phyloP scores from a whole-genome alignment of 352 stramenopile genomes.

The Nothophytophthora sp. region DNA sequence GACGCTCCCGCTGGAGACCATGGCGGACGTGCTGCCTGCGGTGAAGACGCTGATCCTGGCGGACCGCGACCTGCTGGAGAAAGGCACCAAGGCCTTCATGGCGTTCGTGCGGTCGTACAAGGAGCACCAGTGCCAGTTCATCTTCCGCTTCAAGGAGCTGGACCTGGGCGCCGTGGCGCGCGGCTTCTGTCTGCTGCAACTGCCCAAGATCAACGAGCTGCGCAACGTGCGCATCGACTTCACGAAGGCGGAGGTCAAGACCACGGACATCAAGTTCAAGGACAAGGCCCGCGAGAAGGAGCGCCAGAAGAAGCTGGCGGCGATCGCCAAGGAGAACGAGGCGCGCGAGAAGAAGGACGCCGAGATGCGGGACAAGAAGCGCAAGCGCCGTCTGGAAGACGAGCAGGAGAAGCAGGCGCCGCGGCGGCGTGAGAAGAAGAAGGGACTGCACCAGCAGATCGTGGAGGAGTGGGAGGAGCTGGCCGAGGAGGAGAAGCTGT shows the following conservation, averaged over 20 bases:
- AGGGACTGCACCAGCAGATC: conserved; percentile 95
- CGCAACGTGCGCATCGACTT: conserved; percentile 87
- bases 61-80: conserved; percentile 98
- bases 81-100: conserved; percentile 99
- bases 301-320: conserved; percentile 94
- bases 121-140: conserved; percentile 98
- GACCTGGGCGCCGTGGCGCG: conserved; percentile 93
- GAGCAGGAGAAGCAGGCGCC: conserved; percentile 69
- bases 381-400: conserved; percentile 56
- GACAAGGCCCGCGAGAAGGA: conserved; percentile 97
- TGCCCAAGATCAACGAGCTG: conserved; percentile 89
- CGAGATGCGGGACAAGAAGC: conserved; percentile 53
- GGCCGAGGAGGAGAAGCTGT: conserved; percentile 96
- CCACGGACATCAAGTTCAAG: conserved; percentile 93
- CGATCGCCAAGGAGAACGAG: conserved; percentile 73
- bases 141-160: conserved; percentile 98
- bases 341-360: conserved; percentile 57
- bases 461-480: conserved; percentile 99
- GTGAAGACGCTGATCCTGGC: conserved; percentile 89
- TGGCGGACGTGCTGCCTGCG: conserved; percentile 86
- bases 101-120: conserved; percentile 99
- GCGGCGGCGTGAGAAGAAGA: conserved; percentile 94
- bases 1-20: conserved; percentile 53
- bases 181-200: conserved; percentile 80
- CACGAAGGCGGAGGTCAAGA: conserved; percentile 86